Conservation (phyloP, 768 basidiomycete genomes). For the Leucocoprinus birnbaumii region DNA sequence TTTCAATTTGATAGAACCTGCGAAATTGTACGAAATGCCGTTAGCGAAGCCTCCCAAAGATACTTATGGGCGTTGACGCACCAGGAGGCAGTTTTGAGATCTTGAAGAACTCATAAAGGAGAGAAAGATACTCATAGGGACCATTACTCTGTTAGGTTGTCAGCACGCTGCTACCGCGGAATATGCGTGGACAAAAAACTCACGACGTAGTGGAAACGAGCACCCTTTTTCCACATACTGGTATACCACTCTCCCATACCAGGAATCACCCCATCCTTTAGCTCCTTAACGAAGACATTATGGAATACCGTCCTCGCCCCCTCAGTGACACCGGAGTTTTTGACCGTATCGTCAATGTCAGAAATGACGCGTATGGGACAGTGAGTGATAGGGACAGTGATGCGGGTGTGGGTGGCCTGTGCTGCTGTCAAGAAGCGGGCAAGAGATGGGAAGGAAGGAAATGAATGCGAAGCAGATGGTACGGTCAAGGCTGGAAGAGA, state of each 20-base stretch:
- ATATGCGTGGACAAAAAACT: slow-evolving; percentile 25
- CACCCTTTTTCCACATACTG: slow-evolving; percentile 65
- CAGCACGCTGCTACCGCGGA: not conserved
- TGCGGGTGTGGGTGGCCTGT: slow-evolving; percentile 15
- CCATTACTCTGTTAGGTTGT: slow-evolving; percentile 71
- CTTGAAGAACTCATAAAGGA: slow-evolving; percentile 73
- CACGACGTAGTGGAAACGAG: slow-evolving; percentile 87
- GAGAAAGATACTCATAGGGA: slow-evolving; percentile 80
- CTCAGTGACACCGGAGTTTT: slow-evolving; percentile 69
- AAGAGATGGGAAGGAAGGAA: not conserved
- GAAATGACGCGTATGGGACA: slow-evolving; percentile 78
- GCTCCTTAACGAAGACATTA: slow-evolving; percentile 88
- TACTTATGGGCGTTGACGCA: slow-evolving; percentile 13
- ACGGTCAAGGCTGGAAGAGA: not conserved
- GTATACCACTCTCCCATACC: slow-evolving; percentile 83
- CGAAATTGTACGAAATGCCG: too few species aligned
- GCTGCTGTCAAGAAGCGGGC: not conserved
- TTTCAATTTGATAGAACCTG: slow-evolving; percentile 76
- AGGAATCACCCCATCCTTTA: slow-evolving; percentile 74
- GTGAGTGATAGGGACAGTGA: slow-evolving; percentile 52
- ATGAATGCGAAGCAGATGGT: slow-evolving; percentile 7
- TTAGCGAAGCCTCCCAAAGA: not conserved
- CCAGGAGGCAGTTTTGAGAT: slow-evolving; percentile 69
- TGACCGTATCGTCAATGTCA: slow-evolving; percentile 94
- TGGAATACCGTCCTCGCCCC: slow-evolving; percentile 84